phyloP scores from a whole-genome alignment of 352 stramenopile genomes.

The Globisporangium paroecandrum region DNA sequence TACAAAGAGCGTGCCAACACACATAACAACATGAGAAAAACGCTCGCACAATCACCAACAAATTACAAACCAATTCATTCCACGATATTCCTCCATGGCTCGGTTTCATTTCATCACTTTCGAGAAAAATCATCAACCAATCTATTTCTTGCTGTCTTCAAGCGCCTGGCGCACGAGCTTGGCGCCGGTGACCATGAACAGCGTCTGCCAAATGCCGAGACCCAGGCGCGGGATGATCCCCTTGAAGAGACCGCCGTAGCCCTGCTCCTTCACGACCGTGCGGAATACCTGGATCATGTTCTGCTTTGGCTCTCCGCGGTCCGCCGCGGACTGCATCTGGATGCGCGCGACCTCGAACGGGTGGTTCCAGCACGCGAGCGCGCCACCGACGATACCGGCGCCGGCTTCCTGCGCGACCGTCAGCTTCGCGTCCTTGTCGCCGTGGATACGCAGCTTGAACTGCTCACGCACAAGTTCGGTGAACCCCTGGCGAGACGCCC shows the following conservation, averaged over 20 bases:
- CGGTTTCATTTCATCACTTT: background rate
- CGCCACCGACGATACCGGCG: slow-evolving; percentile 83
- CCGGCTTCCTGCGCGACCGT: slow-evolving; percentile 84
- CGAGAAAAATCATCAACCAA: background rate
- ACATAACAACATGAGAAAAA: background rate
- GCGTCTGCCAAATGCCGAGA: slow-evolving; percentile 88
- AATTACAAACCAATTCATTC: slow-evolving; percentile 9
- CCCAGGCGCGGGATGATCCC: slow-evolving; percentile 86
- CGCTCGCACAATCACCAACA: background rate
- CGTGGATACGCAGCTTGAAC: slow-evolving; percentile 86
- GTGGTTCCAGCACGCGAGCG: slow-evolving; percentile 90
- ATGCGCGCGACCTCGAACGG: slow-evolving; percentile 91
- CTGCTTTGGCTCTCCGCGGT: slow-evolving; percentile 86
- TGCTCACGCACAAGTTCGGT: slow-evolving; percentile 84
- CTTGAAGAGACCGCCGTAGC: slow-evolving; percentile 84
- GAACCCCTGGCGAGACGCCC: slow-evolving; percentile 88
- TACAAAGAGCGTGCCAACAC: background rate
- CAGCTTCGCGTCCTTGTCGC: slow-evolving; percentile 82
- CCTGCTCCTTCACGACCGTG: slow-evolving; percentile 82
- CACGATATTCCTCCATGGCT: background rate
- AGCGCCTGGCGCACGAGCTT: slow-evolving; percentile 88
- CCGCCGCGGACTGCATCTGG: slow-evolving; percentile 89
- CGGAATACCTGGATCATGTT: slow-evolving; percentile 90
- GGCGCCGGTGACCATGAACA: slow-evolving; percentile 91
- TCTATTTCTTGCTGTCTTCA: slow-evolving; percentile 46